Evolutionary conservation across 2,329 filamentous ascomycete genomes (phyloP).

Genomic region (Phyllosticta citribraziliensis): DNA sequence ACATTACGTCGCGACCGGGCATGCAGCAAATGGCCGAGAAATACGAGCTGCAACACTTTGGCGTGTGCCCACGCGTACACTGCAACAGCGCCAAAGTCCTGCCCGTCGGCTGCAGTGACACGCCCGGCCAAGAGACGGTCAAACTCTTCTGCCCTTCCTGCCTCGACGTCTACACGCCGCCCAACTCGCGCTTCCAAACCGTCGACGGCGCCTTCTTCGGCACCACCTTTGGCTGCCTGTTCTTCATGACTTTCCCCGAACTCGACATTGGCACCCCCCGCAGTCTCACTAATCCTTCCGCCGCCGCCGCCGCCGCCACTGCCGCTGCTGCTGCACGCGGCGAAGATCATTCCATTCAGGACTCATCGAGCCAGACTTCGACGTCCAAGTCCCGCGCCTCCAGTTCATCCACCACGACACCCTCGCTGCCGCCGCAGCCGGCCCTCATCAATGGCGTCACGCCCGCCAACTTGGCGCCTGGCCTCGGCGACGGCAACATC

Average conservation of each 20-base stretch:
- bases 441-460: conserved; percentile 72
- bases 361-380: conserved; percentile 24
- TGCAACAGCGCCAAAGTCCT: conserved; percentile 86
- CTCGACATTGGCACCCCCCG: conserved; percentile 68
- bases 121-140: conserved; percentile 91
- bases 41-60: conserved; percentile 94
- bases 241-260: conserved; percentile 97
- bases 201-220: conserved; percentile 98
- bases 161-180: conserved; percentile 92
- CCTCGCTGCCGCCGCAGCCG: conserved; percentile 36
- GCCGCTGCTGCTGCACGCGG: conserved; percentile 3
- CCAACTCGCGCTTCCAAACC: conserved; percentile 93
- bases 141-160: conserved; percentile 97
- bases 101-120: conserved; percentile 87
- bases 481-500: conserved; percentile 69
- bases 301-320: conserved; percentile 16
- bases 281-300: conserved; percentile 5
- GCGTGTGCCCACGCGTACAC: conserved; percentile 85
- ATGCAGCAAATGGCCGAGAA: conserved; percentile 99
- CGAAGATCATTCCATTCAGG: conserved; percentile 25
- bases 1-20: conserved; percentile 90
- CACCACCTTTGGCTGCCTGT: conserved; percentile 90
- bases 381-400: conserved; percentile 20
- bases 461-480: conserved; percentile 77
- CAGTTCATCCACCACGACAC: conserved; percentile 25